phyloP scores from a whole-genome alignment of 108 stramenopile genomes.

The Skeletonema tropicum region DNA sequence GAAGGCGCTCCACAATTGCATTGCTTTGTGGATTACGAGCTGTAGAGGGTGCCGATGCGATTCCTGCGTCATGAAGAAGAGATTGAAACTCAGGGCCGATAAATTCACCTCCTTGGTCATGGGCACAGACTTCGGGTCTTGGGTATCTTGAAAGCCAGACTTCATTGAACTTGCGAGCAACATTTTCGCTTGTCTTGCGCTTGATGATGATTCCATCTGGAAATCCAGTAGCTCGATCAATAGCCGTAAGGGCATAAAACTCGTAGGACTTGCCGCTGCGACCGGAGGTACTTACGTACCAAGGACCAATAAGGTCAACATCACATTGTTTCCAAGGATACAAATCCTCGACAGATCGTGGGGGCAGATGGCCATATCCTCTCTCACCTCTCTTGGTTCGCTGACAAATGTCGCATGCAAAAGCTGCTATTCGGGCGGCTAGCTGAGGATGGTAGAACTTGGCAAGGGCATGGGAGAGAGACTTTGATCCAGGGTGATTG shows the following conservation, averaged over 20 bases:
- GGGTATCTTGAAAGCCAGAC: conserved; percentile 59
- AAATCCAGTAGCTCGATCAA: conserved; percentile 51
- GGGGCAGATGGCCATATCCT: background rate
- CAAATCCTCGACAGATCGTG: background rate
- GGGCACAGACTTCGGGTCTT: conserved; percentile 27
- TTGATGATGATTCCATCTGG: conserved; percentile 36
- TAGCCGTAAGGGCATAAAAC: conserved; percentile 34
- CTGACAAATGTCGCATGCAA: background rate
- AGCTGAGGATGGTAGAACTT: background rate
- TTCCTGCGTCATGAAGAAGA: conserved; percentile 2
- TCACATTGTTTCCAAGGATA: background rate
- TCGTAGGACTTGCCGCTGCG: conserved; percentile 3
- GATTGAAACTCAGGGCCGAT: conserved; percentile 33
- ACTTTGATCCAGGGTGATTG: no score
- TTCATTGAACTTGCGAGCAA: conserved; percentile 27
- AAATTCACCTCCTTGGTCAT: conserved; percentile 59
- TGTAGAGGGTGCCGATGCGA: conserved; percentile 20
- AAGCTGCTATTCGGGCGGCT: background rate
- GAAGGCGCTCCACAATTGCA: conserved; percentile 46
- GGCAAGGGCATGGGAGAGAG: no score
- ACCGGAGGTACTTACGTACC: conserved; percentile 4
- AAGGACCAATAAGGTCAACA: background rate
- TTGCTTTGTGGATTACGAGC: conserved; percentile 57
- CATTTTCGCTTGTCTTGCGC: conserved; percentile 32
- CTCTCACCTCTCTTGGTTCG: background rate